Percentiles rank a stretch among this genome's conserved stretches.
These are phyloP conservation scores for Annulohypoxylon maeteangense DNA, from an alignment of 495 filamentous ascomycete genomes.

Conservation along the genomic window DNA sequence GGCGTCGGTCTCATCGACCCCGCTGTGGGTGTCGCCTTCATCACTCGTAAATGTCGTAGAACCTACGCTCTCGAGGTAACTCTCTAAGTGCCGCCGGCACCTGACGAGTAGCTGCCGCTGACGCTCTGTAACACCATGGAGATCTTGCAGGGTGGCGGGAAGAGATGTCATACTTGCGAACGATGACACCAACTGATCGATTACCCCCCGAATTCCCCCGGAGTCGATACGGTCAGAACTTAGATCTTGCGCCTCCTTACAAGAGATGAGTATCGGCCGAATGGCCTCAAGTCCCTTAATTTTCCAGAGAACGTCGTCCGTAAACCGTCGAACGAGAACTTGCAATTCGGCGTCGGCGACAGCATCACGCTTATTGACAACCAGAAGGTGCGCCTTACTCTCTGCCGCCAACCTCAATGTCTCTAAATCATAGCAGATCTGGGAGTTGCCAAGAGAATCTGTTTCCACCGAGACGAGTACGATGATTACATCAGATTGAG, in stretches of 20 bases:
- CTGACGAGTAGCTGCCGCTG: conserved; percentile 82
- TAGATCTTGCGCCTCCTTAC: conserved; percentile 48
- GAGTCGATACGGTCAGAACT: conserved; percentile 61
- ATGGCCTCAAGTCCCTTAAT: conserved; percentile 43
- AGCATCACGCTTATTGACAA: conserved; percentile 84
- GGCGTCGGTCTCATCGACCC: conserved; percentile 48
- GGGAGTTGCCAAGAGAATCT: conserved; percentile 45
- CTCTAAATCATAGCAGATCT: conserved; percentile 59
- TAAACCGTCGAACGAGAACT: conserved; percentile 48
- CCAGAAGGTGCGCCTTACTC: conserved; percentile 72
- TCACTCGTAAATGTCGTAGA: conserved; percentile 43
- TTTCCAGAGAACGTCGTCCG: conserved; percentile 45
- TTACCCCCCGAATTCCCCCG: conserved; percentile 74
- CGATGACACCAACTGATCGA: conserved; percentile 70
- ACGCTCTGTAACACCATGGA: conserved; percentile 88
- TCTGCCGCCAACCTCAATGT: conserved; percentile 59
- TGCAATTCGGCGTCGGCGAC: conserved; percentile 49
- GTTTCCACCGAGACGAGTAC: conserved; percentile 78
- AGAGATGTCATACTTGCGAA: conserved; percentile 79
- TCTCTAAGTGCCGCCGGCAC: conserved; percentile 74
- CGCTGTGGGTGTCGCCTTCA: conserved; percentile 48
- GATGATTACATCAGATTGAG: conserved; percentile 86
- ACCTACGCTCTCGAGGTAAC: conserved; percentile 68
- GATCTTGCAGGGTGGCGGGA: conserved; percentile 72
- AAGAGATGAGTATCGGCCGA: conserved; percentile 44